These are phyloP conservation scores for Fusarium virguliforme DNA, from an alignment of 2,329 filamentous ascomycete species.

Conservation along the genomic window DNA sequence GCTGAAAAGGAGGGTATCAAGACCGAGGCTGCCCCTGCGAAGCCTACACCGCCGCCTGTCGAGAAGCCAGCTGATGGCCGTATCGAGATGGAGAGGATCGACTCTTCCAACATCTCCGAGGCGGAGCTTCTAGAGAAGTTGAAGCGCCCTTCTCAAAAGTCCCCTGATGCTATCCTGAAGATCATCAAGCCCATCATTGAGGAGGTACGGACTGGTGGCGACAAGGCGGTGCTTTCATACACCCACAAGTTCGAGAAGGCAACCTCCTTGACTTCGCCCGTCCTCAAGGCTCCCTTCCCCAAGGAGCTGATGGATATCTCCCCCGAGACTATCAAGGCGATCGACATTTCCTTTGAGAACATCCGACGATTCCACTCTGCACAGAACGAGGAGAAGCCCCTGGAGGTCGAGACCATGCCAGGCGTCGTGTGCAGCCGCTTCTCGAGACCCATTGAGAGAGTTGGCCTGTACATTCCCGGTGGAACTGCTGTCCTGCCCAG, in stretches of 20 bases:
- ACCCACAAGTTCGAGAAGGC: slow-evolving; percentile 99
- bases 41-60: slow-evolving; percentile 51
- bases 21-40: slow-evolving; percentile 57
- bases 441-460: slow-evolving; percentile 90
- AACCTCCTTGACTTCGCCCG: slow-evolving; percentile 88
- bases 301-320: slow-evolving; percentile 87
- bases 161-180: slow-evolving; percentile 92
- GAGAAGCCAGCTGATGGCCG: slow-evolving; percentile 63
- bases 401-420: slow-evolving; percentile 97
- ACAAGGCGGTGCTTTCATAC: slow-evolving; percentile 90
- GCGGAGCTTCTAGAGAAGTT: slow-evolving; percentile 81
- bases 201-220: slow-evolving; percentile 85
- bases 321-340: slow-evolving; percentile 89
- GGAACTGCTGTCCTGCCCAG: slow-evolving; percentile 98
- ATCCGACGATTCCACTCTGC: slow-evolving; percentile 95
- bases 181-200: slow-evolving; percentile 94
- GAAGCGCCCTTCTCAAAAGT: slow-evolving; percentile 92
- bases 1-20: slow-evolving; percentile 84
- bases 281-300: slow-evolving; percentile 91
- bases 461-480: slow-evolving; percentile 96
- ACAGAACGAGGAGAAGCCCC: slow-evolving; percentile 85
- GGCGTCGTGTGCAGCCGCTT: slow-evolving; percentile 96
- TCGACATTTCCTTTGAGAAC: slow-evolving; percentile 94
- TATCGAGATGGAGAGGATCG: slow-evolving; percentile 88
- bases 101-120: slow-evolving; percentile 75